Evolutionary conservation across 768 basidiomycete genomes (phyloP), one percentile per base, ranked within the genome.

Genomic region (Amyloporia xantha): DNA sequence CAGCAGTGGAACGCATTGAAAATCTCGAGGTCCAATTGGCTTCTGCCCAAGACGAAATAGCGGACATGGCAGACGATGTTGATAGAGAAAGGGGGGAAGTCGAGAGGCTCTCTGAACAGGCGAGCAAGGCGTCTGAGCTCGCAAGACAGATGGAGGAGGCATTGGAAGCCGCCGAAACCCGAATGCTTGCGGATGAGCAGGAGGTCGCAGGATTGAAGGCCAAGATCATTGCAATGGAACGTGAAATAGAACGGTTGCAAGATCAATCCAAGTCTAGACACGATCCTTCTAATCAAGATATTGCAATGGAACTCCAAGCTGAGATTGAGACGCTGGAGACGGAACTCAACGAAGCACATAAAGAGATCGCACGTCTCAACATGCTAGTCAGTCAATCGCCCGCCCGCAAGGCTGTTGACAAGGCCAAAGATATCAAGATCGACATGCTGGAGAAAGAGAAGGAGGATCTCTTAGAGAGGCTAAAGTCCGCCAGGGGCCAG

Each of bases 331-430:
- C 71, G 0, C 70, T 93, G 44, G 88, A 92, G 62, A 70, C 71
- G 2, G 89, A 91, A 57, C 75, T 93, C 37, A 86, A 89, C 49
- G 74, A 78, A 1, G 89, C 91, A 0, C 73, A 89, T 60, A 78
- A 68, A 59, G 87, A 91, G 62, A 84, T 90, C 50, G 84, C 82
- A 0, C 75, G 78, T 33, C 68, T 93, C 37, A 77, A 74, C n/a
- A 73, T 78, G 0, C 59, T 86, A 26, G 69, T 91, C 38, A 75
- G 74, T 25, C 84, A 87, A 53, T 88, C 83, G 17, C 86, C 85
- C 13, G 82, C 81, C 47, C 76, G 82, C 11, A 84, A 83, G 57
- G 86, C 90, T 0, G 78, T 92, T 49, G 84, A 87, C 20, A 79
- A 78, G 53, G 85, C 84, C 15, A 85, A 83, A 57, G 86, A 92